Evolutionary conservation across 345 rosid genomes (phyloP).

Genomic region (Rhodamnia rubescens): DNA sequence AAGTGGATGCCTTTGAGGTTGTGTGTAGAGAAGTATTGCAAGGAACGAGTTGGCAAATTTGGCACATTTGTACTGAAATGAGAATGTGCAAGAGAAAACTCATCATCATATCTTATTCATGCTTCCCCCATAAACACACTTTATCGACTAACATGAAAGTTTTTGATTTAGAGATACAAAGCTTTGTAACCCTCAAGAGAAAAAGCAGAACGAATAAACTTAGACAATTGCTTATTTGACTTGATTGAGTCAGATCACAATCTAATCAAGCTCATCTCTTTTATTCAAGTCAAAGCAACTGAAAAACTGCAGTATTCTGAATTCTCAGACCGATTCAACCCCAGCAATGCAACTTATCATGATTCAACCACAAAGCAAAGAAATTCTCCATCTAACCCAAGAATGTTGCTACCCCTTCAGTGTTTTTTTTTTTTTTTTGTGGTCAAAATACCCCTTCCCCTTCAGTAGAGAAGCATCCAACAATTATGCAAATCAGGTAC

Average conservation of each 20-base stretch:
- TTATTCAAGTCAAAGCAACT: not conserved
- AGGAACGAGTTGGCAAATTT: not conserved
- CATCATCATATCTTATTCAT: not conserved
- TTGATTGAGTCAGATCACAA: not conserved
- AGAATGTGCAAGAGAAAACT: not conserved
- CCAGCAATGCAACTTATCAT: not conserved
- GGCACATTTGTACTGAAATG: not conserved
- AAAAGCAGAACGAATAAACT: not conserved
- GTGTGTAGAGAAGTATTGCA: not conserved
- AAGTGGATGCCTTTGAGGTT: not conserved
- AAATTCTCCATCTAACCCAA: not conserved
- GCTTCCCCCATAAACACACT: not conserved
- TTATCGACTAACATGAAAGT: not conserved
- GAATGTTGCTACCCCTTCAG: not conserved
- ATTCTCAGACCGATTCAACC: not conserved
- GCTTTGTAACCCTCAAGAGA: not conserved
- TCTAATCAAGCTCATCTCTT: not conserved
- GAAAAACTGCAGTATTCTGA: not conserved
- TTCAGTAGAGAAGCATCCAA: not conserved
- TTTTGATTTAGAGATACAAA: not conserved
- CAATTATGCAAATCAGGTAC: not conserved
- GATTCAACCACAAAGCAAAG: not conserved
- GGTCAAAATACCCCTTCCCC: not conserved
- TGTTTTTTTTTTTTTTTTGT: too few relatives aligned
- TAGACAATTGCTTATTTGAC: not conserved